Evolutionary conservation across 2,329 filamentous ascomycete genomes (phyloP), one percentile per base, ranked within the genome.

Genomic region (Akanthomyces lecanii): DNA sequence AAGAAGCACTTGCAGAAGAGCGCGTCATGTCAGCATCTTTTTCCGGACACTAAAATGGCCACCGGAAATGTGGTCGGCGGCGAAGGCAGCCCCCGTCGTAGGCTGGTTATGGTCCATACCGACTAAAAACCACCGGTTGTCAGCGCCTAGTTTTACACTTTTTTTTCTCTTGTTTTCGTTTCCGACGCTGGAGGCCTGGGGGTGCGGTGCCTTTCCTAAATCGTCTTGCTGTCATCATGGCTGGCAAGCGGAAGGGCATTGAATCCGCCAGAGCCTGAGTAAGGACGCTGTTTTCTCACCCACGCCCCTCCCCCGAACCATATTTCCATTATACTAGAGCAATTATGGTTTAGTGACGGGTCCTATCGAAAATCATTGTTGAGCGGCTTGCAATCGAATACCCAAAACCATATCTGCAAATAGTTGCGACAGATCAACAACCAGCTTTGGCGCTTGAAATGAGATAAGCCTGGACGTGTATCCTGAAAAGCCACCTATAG

Each of bases 11-110:
- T n/a, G 28, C 33, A 53, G 16, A 38, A 53, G 33, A 53, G n/a
- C 28, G 48, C 50, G 50, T 28, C 50, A 38, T 53, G 50, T 53
- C 18, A 53, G 50, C 50, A 53, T 53, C 50, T 23, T 53, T 53
- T 53, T 53, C 18, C 23, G 50, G 28, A 30, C 50, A 38, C 50
- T 53, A 53, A 14, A 25, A 28, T 36, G 33, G 33, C 33, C 30
- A 23, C 33, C 50, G n/a, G 10, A 53, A 36, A 16, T 53, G 10
- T 33, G 30, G 33, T 21, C 14, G 48, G 50, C 50, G 28, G 50
- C 16, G 16, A 16, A n/a, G 14, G 33, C 50, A 36, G 50, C 50
- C 50, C 47, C 25, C 23, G 38, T 50, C 47, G 12, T 12, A 30
- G 25, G 25, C 47, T 30, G 28, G 23, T 36, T 36, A 36, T 36